Percentiles rank a stretch among this genome's conserved stretches.
Conservation (phyloP, 495 filamentous ascomycete genomes). For the Annulohypoxylon stygium region DNA sequence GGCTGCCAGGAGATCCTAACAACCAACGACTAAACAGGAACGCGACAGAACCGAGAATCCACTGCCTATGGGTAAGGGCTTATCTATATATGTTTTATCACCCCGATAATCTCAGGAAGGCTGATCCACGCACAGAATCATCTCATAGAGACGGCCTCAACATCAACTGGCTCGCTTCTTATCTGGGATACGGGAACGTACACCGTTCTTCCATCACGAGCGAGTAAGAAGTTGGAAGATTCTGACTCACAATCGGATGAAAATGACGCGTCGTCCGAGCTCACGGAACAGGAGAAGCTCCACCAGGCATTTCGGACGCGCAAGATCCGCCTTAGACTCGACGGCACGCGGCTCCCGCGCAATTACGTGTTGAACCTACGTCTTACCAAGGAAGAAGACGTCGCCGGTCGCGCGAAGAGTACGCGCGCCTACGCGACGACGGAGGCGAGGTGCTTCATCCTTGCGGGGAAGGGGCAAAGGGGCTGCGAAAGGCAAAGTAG, state of each 20-base stretch:
- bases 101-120: neutral
- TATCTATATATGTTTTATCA: neutral
- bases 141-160: constrained; percentile 73
- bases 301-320: constrained; percentile 66
- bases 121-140: constrained; percentile 64
- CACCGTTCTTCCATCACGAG: constrained; percentile 62
- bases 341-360: constrained; percentile 69
- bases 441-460: constrained; percentile 28
- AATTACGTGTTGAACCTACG: constrained; percentile 71
- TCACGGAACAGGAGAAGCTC: constrained; percentile 68
- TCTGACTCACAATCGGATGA: constrained; percentile 56
- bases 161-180: constrained; percentile 70
- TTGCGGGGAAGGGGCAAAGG: constrained; percentile 9
- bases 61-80: constrained; percentile 71
- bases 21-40: constrained; percentile 68
- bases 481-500: constrained; percentile 9
- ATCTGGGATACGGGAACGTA: constrained; percentile 81
- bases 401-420: constrained; percentile 49
- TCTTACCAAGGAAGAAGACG: constrained; percentile 64
- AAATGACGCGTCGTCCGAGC: constrained; percentile 55
- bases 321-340: constrained; percentile 72
- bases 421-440: constrained; percentile 31
- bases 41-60: constrained; percentile 76
- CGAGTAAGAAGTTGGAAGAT: constrained; percentile 43
- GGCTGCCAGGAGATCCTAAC: constrained; percentile 73